These are phyloP conservation scores for Geosmithia putterillii DNA, from an alignment of 2,329 filamentous ascomycete species.

Conservation along the genomic window DNA sequence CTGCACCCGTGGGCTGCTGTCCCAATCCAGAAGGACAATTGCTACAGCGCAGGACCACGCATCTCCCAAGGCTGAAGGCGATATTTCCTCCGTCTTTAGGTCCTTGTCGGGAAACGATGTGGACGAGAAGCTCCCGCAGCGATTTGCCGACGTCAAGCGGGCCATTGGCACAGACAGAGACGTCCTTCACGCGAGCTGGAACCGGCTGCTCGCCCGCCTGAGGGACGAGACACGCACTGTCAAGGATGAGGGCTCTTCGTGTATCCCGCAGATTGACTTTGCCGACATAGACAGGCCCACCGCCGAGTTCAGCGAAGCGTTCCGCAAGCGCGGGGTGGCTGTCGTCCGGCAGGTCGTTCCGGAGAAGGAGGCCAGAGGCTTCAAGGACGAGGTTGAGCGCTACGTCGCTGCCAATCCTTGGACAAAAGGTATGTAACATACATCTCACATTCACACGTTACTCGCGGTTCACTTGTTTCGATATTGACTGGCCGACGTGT, in stretches of 20 bases:
- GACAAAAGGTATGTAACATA: slow-evolving; percentile 31
- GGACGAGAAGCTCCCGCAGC: slow-evolving; percentile 32
- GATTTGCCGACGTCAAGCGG: slow-evolving; percentile 45
- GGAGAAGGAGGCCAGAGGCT: slow-evolving; percentile 47
- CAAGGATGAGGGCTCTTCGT: slow-evolving; percentile 25
- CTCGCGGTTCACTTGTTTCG: not conserved
- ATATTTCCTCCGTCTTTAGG: slow-evolving; percentile 50
- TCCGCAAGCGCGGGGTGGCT: slow-evolving; percentile 27
- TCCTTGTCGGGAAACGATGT: slow-evolving; percentile 38
- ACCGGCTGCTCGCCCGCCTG: slow-evolving; percentile 30
- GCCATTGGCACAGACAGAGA: slow-evolving; percentile 37
- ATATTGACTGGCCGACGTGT: not conserved
- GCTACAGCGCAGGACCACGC: not conserved
- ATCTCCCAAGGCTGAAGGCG: slow-evolving; percentile 31
- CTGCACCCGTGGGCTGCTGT: not conserved
- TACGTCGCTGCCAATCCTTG: slow-evolving; percentile 53
- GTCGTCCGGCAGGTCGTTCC: slow-evolving; percentile 56
- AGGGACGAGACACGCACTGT: slow-evolving; percentile 34
- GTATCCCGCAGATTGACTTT: slow-evolving; percentile 42
- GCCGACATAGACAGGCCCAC: slow-evolving; percentile 26
- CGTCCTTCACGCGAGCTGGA: slow-evolving; percentile 34
- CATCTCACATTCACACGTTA: not conserved
- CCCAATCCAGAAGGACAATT: not conserved
- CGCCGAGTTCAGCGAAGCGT: slow-evolving; percentile 22
- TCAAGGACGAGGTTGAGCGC: slow-evolving; percentile 51